Evolutionary conservation across 345 rosid species (phyloP), one percentile per base, ranked within the genome.

Genomic region (Linum trigynum): DNA sequence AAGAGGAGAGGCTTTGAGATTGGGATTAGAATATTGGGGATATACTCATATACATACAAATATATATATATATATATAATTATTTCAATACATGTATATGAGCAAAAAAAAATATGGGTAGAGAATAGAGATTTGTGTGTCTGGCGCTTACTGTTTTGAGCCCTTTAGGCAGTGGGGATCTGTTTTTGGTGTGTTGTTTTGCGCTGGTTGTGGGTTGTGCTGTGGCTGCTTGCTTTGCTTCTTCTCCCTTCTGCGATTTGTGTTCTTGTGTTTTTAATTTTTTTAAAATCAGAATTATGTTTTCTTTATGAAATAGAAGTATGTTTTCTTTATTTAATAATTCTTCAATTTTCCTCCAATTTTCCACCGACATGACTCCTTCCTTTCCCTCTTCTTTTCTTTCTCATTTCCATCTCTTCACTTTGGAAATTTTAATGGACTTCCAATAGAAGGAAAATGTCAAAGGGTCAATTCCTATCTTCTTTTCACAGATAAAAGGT

Each of bases 331-430:
- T 43, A 43, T 43, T 0, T 2, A 5, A 43, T 11, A 43, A 43
- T 5, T 4, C 50, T 43, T 43, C 10, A 11, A 11, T 65, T 7
- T 53, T 36, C 40, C 36, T 23, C 6, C 0, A 12, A 51, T 9
- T 68, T 23, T 23, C 65, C 71, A 68, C 71, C 71, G 71, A 68
- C 71, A 68, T 62, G 39, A 14, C 16, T 42, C 66, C 9, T 55
- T 12, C 16, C 38, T 39, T 55, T 55, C n/a, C n/a, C 51, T 45
- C 51, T 45, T 43, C 10, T 11, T 43, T 43, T 43, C 50, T 43
- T 43, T 43, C 50, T 48, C 14, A 2, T 15, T 48, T 48, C 53
- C 9, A 9, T 15, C 53, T 48, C 14, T 48, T 9, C 14, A 3
- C 15, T 9, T 48, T 12, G 15, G 14, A 3, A 45, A 2, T 45